Conservation (phyloP, 805 yeast genomes). For the Candida easanensis region DNA sequence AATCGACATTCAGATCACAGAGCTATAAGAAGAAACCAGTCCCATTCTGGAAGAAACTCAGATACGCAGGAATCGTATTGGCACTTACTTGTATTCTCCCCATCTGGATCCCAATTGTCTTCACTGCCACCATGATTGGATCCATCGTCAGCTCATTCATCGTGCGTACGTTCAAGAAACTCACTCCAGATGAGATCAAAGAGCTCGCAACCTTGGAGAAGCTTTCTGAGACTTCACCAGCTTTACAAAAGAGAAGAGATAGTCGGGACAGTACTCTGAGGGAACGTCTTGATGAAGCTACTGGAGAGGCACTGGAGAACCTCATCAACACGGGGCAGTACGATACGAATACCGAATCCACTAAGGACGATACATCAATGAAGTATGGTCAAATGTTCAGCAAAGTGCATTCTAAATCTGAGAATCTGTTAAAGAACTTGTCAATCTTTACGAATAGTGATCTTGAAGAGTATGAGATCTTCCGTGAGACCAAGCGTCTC, state of each 20-base stretch:
- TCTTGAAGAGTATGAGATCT: constrained; percentile 18
- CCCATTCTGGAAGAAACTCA: constrained; percentile 18
- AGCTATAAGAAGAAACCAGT: constrained; percentile 12
- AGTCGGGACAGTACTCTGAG: not conserved
- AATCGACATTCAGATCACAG: constrained; percentile 25
- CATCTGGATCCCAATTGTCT: constrained; percentile 47
- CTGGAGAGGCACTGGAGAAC: constrained; percentile 26
- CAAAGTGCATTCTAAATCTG: not conserved
- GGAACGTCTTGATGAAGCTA: constrained; percentile 25
- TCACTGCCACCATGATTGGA: constrained; percentile 33
- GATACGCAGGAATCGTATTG: constrained; percentile 25
- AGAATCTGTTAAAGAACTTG: not conserved
- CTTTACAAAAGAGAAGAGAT: not conserved
- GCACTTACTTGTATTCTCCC: constrained; percentile 35
- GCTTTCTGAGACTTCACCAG: not conserved
- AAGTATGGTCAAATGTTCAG: not conserved
- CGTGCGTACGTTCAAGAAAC: constrained; percentile 31
- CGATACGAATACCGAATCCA: constrained; percentile 20
- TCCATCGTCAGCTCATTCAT: constrained; percentile 39
- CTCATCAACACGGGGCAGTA: constrained; percentile 24
- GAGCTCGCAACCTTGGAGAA: constrained; percentile 3
- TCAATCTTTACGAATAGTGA: constrained; percentile 13
- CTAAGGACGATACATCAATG: constrained; percentile 4
- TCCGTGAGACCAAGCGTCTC: constrained; percentile 21
- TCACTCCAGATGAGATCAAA: constrained; percentile 12